These are phyloP conservation scores for Amborella trichopoda DNA, from an alignment of 164 flowering plant genomes.

Conservation along the genomic window DNA sequence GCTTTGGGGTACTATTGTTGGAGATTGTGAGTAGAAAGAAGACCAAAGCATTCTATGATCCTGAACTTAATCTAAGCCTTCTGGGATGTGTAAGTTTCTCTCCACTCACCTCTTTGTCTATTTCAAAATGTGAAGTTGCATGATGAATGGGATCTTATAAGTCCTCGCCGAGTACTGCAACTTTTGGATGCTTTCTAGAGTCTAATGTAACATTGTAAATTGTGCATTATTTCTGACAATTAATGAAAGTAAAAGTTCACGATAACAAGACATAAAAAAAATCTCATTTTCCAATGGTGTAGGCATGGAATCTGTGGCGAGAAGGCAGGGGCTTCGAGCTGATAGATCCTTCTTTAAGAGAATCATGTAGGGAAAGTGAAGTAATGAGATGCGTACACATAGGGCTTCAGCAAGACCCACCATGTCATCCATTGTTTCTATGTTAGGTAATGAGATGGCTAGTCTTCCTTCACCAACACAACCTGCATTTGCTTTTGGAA, in stretches of 20 bases:
- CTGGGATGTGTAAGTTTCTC: slow-evolving; percentile 2
- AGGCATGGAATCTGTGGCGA: slow-evolving; percentile 22
- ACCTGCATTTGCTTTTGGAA: slow-evolving; percentile 17
- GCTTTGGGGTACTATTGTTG: slow-evolving; percentile 7
- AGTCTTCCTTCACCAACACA: slow-evolving; percentile 14
- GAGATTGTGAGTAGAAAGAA: slow-evolving; percentile 9
- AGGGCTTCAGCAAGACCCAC: slow-evolving; percentile 21
- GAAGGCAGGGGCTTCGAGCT: slow-evolving; percentile 16
- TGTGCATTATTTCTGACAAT: too few relatives aligned
- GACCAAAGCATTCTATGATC: slow-evolving; percentile 2
- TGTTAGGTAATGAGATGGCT: slow-evolving; percentile 15
- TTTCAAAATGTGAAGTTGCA: too few relatives aligned
- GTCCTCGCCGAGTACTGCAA: too few relatives aligned
- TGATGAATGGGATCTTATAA: too few relatives aligned
- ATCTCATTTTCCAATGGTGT: too few relatives aligned
- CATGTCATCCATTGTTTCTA: slow-evolving; percentile 16
- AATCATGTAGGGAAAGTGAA: slow-evolving; percentile 5
- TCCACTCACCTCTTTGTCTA: too few relatives aligned
- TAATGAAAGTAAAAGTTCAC: too few relatives aligned
- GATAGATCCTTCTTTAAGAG: slow-evolving; percentile 10
- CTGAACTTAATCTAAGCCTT: neutral
- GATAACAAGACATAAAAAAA: too few relatives aligned
- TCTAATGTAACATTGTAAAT: neutral
- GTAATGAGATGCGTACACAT: slow-evolving; percentile 22
- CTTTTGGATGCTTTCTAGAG: neutral